Conservation (phyloP, 495 filamentous ascomycete species). For the Oleoguttula mirabilis region DNA sequence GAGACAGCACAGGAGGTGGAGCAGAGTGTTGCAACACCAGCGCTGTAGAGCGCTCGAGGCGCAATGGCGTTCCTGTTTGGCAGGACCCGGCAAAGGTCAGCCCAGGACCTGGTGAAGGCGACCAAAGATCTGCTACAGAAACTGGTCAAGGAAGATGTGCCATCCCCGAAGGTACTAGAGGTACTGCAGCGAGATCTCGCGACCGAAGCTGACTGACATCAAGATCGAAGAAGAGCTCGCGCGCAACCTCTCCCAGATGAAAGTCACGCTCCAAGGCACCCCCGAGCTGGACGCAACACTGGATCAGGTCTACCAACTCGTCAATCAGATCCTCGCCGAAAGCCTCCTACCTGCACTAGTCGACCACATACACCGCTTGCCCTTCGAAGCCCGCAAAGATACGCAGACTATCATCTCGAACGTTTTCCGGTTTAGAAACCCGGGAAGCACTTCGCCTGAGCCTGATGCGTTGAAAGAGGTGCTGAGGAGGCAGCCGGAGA, state of each 20-base stretch:
- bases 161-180: constrained; percentile 27
- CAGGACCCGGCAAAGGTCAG: constrained; percentile 47
- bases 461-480: constrained; percentile 77
- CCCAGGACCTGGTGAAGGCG: constrained; percentile 43
- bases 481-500: constrained; percentile 69
- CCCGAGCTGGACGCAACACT: constrained; percentile 75
- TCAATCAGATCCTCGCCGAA: constrained; percentile 70
- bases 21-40: not conserved
- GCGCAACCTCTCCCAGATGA: constrained; percentile 32
- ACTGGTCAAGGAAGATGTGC: constrained; percentile 29
- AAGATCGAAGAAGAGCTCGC: constrained; percentile 32
- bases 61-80: constrained; percentile 87
- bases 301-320: constrained; percentile 70
- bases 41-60: constrained; percentile 1
- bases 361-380: constrained; percentile 62
- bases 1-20: no score
- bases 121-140: constrained; percentile 45
- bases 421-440: constrained; percentile 67
- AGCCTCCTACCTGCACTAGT: constrained; percentile 78
- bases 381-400: constrained; percentile 90
- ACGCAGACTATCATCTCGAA: constrained; percentile 82
- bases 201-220: not conserved
- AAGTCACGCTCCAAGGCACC: constrained; percentile 32
- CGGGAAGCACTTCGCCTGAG: constrained; percentile 43
- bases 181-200: constrained; percentile 10